phyloP scores from a whole-genome alignment of 192 early-diverging fungal genomes.

The Rhizoclosmatium globosum region DNA sequence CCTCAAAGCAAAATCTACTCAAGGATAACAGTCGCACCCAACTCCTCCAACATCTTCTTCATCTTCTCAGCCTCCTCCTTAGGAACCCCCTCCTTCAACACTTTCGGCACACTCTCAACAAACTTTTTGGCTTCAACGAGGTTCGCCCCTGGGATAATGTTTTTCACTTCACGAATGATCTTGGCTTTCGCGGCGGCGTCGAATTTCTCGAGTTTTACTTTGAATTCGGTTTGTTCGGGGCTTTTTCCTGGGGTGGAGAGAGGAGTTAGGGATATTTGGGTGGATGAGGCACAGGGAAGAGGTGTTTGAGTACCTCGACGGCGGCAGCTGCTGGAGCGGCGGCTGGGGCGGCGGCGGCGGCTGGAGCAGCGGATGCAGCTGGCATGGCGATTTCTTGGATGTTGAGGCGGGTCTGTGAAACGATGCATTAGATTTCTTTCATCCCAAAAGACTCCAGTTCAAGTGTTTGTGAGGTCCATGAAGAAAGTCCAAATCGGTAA shows the following conservation, averaged over 20 bases:
- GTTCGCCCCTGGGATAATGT: constrained; percentile 89
- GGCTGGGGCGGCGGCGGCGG: constrained; percentile 63
- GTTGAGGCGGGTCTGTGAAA: constrained; percentile 31
- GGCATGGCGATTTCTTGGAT: constrained; percentile 93
- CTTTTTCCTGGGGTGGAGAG: constrained; percentile 73
- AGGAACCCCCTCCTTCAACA: constrained; percentile 84
- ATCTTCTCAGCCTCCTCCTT: constrained; percentile 99
- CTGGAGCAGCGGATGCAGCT: constrained; percentile 70
- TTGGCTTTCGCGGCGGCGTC: constrained; percentile 95
- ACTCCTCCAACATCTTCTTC: constrained; percentile 90
- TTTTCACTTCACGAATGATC: constrained; percentile 98
- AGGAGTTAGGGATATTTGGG: background rate
- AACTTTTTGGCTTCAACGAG: constrained; percentile 99
- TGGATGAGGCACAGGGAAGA: background rate
- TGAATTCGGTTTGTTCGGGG: constrained; percentile 93
- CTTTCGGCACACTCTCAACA: constrained; percentile 96
- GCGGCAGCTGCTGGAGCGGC: constrained; percentile 74
- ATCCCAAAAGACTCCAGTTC: no score
- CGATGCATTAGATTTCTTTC: no score
- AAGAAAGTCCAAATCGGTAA: background rate
- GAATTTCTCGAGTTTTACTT: constrained; percentile 94
- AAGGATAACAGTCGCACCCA: constrained; percentile 93
- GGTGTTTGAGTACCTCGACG: constrained; percentile 50
- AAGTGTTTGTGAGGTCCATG: background rate
- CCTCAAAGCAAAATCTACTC: constrained; percentile 67